phyloP scores from a whole-genome alignment of 768 basidiomycete species.

The Hericium coralloides region DNA sequence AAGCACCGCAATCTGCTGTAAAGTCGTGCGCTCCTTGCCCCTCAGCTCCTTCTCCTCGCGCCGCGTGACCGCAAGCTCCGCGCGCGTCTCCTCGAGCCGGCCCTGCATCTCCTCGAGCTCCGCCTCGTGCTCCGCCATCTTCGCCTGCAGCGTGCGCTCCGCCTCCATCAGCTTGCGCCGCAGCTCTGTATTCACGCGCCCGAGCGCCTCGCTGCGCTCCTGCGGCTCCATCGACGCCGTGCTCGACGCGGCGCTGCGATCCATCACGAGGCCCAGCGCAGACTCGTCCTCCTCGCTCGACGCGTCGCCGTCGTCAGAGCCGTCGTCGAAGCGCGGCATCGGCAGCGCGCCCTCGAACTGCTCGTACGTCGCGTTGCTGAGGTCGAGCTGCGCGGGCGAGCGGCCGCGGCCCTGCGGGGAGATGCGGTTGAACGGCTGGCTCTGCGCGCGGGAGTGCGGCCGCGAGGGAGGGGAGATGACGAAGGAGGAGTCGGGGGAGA shows the following conservation, averaged over 20 bases:
- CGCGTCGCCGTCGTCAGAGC: constrained; percentile 44
- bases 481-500: constrained; percentile 18
- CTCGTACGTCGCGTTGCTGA: constrained; percentile 25
- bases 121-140: constrained; percentile 69
- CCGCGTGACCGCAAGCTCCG: constrained; percentile 71
- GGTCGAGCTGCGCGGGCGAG: constrained; percentile 35
- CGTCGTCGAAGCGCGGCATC: constrained; percentile 40
- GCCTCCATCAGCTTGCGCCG: constrained; percentile 65
- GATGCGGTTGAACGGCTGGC: constrained; percentile 35
- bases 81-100: constrained; percentile 66
- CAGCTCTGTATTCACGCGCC: constrained; percentile 69
- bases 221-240: constrained; percentile 61
- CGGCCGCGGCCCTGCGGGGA: constrained; percentile 22
- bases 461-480: constrained; percentile 35
- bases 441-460: constrained; percentile 57
- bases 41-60: constrained; percentile 91
- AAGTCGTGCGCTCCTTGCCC: constrained; percentile 71
- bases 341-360: constrained; percentile 42
- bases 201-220: constrained; percentile 68
- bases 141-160: constrained; percentile 56
- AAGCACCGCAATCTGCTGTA: constrained; percentile 54
- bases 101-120: constrained; percentile 76
- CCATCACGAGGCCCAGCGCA: constrained; percentile 49
- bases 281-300: constrained; percentile 27
- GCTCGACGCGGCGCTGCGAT: constrained; percentile 50